phyloP scores from a whole-genome alignment of 768 basidiomycete genomes.

The Suillus americanus region DNA sequence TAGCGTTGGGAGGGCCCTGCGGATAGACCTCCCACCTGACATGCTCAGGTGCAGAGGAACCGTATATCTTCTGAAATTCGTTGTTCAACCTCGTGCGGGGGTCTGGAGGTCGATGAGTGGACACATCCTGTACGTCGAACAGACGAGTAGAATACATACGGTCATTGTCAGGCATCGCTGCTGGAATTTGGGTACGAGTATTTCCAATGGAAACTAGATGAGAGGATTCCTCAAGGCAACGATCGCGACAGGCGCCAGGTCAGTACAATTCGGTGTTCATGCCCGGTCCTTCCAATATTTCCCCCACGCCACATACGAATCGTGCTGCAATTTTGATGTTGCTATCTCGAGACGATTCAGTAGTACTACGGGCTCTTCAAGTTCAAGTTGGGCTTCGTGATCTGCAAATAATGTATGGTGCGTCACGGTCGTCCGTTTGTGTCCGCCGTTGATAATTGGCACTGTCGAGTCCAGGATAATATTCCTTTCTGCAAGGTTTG shows the following conservation, averaged over 20 bases:
- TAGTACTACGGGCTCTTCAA: neutral
- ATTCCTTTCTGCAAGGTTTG: neutral
- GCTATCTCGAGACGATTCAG: neutral
- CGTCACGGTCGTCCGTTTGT: neutral
- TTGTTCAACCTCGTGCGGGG: neutral
- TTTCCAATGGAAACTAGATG: neutral
- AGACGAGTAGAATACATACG: neutral
- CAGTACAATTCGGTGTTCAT: neutral
- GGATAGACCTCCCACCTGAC: neutral
- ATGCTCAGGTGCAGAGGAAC: neutral
- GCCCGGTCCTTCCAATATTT: neutral
- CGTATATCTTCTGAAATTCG: neutral
- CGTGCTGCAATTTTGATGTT: neutral
- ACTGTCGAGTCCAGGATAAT: neutral
- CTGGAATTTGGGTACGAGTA: neutral
- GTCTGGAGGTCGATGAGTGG: neutral
- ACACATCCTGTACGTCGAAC: neutral
- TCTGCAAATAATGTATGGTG: neutral
- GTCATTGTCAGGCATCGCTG: neutral
- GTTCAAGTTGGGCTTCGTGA: neutral
- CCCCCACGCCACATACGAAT: neutral
- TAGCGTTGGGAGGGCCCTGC: neutral
- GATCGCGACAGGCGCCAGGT: neutral
- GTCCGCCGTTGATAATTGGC: neutral
- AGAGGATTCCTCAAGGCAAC: neutral